These are phyloP conservation scores for Colletotrichum abscissum DNA, from an alignment of 2,329 filamentous ascomycete species.

Conservation along the genomic window DNA sequence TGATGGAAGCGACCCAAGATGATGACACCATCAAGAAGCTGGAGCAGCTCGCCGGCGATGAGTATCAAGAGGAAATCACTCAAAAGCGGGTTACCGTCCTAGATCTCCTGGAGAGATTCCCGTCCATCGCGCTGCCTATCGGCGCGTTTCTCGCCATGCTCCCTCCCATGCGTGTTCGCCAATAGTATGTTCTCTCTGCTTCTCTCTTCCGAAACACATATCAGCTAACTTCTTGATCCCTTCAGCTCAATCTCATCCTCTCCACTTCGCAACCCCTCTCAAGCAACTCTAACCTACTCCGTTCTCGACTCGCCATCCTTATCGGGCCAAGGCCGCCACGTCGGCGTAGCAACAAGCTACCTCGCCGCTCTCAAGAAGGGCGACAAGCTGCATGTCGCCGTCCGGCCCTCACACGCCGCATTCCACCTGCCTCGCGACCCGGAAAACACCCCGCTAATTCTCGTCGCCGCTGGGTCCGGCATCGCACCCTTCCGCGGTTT, in stretches of 20 bases:
- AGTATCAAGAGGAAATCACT: slow-evolving; percentile 53
- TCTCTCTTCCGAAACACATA: background rate
- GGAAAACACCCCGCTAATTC: slow-evolving; percentile 53
- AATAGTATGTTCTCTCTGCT: slow-evolving; percentile 41
- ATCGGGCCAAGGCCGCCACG: slow-evolving; percentile 59
- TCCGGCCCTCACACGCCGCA: slow-evolving; percentile 50
- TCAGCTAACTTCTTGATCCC: background rate
- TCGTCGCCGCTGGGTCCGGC: slow-evolving; percentile 54
- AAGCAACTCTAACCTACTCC: slow-evolving; percentile 71
- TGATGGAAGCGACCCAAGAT: slow-evolving; percentile 44
- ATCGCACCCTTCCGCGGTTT: slow-evolving; percentile 43
- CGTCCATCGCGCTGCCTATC: slow-evolving; percentile 64
- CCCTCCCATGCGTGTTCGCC: slow-evolving; percentile 65
- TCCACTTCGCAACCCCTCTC: slow-evolving; percentile 64
- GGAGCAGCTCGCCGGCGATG: slow-evolving; percentile 48
- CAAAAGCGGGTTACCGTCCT: slow-evolving; percentile 65
- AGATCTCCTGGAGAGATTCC: slow-evolving; percentile 70
- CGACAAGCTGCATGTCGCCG: slow-evolving; percentile 62
- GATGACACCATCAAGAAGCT: slow-evolving; percentile 47
- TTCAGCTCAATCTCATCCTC: slow-evolving; percentile 74
- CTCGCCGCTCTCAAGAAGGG: slow-evolving; percentile 59
- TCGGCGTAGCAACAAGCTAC: slow-evolving; percentile 72
- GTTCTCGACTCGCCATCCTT: slow-evolving; percentile 65
- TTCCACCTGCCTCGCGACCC: slow-evolving; percentile 56
- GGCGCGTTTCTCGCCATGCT: slow-evolving; percentile 71